Percentiles rank a stretch among this genome's conserved stretches.
These are phyloP conservation scores for Mucor sp. DNA, from an alignment of 371 early-diverging fungal genomes.

Conservation along the genomic window DNA sequence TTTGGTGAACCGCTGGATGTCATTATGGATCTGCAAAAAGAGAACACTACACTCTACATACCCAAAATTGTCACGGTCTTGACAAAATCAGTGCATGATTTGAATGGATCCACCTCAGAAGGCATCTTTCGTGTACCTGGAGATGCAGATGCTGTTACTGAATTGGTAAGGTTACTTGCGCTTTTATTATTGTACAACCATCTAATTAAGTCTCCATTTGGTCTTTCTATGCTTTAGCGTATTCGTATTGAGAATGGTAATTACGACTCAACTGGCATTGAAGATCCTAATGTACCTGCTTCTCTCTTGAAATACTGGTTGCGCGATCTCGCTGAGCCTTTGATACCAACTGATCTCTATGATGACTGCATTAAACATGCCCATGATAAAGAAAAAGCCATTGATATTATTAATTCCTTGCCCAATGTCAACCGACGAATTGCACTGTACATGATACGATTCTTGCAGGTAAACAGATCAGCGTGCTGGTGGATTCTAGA, in stretches of 20 bases:
- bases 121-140: conserved; percentile 98
- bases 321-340: conserved; percentile 89
- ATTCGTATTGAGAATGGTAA: conserved; percentile 84
- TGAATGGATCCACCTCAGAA: conserved; percentile 83
- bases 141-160: conserved; percentile 89
- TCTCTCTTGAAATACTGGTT: conserved; percentile 94
- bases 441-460: conserved; percentile 76
- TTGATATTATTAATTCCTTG: conserved; percentile 63
- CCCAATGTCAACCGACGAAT: conserved; percentile 80
- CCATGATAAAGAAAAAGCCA: conserved; percentile 58
- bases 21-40: conserved; percentile 73
- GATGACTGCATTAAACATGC: conserved; percentile 65
- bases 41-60: conserved; percentile 39
- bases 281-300: conserved; percentile 91
- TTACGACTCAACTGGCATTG: conserved; percentile 67
- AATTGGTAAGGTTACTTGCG: conserved; percentile 57
- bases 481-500: neutral
- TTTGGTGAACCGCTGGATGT: conserved; percentile 90
- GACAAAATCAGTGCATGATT: conserved; percentile 68
- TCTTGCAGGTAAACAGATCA: conserved; percentile 61
- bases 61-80: conserved; percentile 87
- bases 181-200: neutral
- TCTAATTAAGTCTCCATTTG: neutral
- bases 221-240: conserved; percentile 29
- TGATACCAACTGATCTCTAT: conserved; percentile 83